These are phyloP conservation scores for Phytophthora palmivora DNA, from an alignment of 352 stramenopile genomes.

Conservation along the genomic window DNA sequence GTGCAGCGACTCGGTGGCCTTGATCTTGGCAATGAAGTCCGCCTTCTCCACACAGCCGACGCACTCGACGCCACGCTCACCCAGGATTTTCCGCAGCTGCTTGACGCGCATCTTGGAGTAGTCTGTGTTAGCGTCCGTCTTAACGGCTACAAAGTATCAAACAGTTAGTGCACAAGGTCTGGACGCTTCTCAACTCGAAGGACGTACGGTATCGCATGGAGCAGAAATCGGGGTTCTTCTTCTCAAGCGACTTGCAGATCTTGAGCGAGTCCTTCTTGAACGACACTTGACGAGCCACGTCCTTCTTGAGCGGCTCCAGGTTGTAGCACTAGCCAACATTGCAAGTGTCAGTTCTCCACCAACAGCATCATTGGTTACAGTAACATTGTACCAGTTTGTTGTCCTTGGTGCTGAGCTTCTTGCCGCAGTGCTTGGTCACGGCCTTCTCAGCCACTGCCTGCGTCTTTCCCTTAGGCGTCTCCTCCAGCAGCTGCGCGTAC, in stretches of 20 bases:
- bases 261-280: conserved; percentile 94
- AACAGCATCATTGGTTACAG: not conserved
- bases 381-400: conserved; percentile 89
- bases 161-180: too few species aligned
- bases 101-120: conserved; percentile 96
- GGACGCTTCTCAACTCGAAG: too few species aligned
- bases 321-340: conserved; percentile 90
- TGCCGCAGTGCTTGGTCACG: conserved; percentile 87
- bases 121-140: conserved; percentile 94
- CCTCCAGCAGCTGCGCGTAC: conserved; percentile 67
- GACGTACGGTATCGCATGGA: conserved; percentile 93
- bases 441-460: conserved; percentile 82
- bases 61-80: conserved; percentile 92
- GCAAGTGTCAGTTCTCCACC: conserved; percentile 11
- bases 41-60: conserved; percentile 95
- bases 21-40: conserved; percentile 95
- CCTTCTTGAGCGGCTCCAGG: conserved; percentile 94
- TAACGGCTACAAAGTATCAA: conserved; percentile 73
- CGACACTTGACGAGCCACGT: conserved; percentile 91
- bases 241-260: conserved; percentile 94
- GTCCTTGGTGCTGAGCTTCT: conserved; percentile 89
- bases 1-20: conserved; percentile 90
- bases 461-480: conserved; percentile 83
- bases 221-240: conserved; percentile 96
- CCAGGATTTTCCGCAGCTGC: conserved; percentile 95